Base-by-base conservation (phyloP, 2,329 filamentous ascomycete species). In the Epichloe sp. region DNA sequence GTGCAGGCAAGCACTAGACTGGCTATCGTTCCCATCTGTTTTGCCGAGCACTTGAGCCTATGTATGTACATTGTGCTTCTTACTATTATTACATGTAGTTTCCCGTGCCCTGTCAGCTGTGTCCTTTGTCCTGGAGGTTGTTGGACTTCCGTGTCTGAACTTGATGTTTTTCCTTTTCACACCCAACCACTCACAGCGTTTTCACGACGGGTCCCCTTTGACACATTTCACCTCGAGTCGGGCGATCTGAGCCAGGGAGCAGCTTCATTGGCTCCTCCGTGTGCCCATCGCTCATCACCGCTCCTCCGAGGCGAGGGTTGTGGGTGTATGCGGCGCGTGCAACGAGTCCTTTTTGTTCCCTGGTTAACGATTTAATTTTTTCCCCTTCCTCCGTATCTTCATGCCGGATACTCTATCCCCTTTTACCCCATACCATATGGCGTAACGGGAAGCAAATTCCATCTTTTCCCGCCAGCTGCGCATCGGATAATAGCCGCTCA, bases 181-280 rank as follows among this genome's bases (percentile, higher is more conserved):
- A 15, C 3, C 41, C 43, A 45, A 45, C 43, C 43, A 45, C 43
- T 45, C 17, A 42, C 17, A 36, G 12, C 12, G 26, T 43, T 31
- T 21, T 15, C 14, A 12, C 31, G 43, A 31, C 35, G 19, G 14
- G 26, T 46, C 47, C 43, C 50, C 50, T 50, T 50, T 51, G 49
- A 52, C 35, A 52, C 47, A 41, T 10, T 40, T 49, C 44, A 46
- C 51, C 53, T 43, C 42, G 44, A 34, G 40, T 50, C 37, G 52
- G 52, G 35, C 53, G 19, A 55, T 53, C 51, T 50, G 52, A 44
- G 34, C 55, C 45, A 57, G 49, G 55, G 49, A 37, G 12, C 26
- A 31, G 41, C 50, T 48, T 51, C 47, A 56, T 56, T 57, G 56
- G 56, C 43, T 49, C 49, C 49, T 44, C 38, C 44, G 37, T 34